These are phyloP conservation scores for Symmetrospora coprosmae DNA, from an alignment of 768 basidiomycete species.

Conservation along the genomic window DNA sequence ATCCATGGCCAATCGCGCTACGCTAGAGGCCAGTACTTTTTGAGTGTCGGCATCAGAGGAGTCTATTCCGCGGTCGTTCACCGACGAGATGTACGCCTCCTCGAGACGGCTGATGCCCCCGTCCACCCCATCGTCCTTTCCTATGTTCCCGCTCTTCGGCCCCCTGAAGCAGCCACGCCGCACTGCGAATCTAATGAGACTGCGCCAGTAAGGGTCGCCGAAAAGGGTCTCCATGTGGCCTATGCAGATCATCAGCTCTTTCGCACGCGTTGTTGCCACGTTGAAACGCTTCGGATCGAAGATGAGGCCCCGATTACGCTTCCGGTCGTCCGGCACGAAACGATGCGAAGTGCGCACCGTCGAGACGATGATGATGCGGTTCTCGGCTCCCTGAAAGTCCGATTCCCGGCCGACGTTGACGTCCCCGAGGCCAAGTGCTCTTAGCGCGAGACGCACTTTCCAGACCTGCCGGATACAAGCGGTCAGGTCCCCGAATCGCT, in stretches of 20 bases:
- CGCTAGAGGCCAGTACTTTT: too few species aligned
- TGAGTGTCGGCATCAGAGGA: too few species aligned
- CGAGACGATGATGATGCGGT: conserved; percentile 32
- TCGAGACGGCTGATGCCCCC: too few species aligned
- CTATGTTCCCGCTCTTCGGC: too few species aligned
- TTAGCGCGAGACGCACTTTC: conserved; percentile 34
- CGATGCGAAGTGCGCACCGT: conserved; percentile 32
- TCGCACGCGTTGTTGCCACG: conserved; percentile 39
- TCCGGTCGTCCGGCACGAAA: conserved; percentile 34
- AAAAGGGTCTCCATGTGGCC: conserved; percentile 34
- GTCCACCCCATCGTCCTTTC: too few species aligned
- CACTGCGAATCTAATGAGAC: conserved; percentile 34
- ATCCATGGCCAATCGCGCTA: too few species aligned
- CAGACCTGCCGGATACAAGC: too few species aligned
- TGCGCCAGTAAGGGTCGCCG: conserved; percentile 36
- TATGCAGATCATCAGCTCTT: conserved; percentile 37
- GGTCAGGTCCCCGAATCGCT: too few species aligned
- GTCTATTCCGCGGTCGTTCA: too few species aligned
- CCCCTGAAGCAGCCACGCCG: conserved; percentile 31
- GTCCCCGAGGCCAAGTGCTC: conserved; percentile 28
- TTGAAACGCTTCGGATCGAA: conserved; percentile 38
- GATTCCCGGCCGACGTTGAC: conserved; percentile 39
- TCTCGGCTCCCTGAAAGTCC: conserved; percentile 38
- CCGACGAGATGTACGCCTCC: too few species aligned
- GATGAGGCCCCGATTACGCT: conserved; percentile 36